Evolutionary conservation across 2,329 filamentous ascomycete genomes (phyloP).

Genomic region (Trichoderma guizhouense): DNA sequence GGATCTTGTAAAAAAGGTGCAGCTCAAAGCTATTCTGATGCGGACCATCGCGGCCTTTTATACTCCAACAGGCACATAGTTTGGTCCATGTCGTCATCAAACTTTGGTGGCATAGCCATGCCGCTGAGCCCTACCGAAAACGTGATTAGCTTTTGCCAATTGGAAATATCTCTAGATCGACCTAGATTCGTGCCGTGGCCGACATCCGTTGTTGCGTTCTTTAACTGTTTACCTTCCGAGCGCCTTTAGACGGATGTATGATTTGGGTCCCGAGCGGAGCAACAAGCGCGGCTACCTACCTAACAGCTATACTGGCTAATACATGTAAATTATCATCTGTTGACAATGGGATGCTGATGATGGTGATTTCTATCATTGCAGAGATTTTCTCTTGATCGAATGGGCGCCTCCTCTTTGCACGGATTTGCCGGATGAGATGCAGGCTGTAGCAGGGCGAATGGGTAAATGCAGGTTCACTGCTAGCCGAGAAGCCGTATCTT

Average conservation of each 20-base stretch:
- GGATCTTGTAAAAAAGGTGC: background rate
- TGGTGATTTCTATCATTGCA: background rate
- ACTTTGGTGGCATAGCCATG: background rate
- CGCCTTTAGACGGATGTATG: background rate
- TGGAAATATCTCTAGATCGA: background rate
- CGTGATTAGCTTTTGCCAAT: background rate
- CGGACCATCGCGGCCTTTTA: background rate
- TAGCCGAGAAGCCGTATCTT: background rate
- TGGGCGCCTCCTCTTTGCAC: background rate
- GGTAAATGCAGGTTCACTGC: background rate
- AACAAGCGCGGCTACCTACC: background rate
- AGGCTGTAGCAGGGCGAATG: background rate
- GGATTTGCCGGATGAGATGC: background rate
- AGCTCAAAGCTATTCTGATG: background rate
- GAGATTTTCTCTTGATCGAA: background rate
- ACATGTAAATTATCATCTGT: background rate
- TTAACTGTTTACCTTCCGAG: background rate
- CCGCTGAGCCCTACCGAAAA: background rate
- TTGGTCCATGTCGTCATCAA: background rate
- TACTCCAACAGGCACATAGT: background rate
- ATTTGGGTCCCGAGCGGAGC: background rate
- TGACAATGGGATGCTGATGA: background rate
- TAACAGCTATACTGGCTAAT: background rate
- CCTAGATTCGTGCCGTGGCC: background rate
- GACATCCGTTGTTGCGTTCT: background rate